Evolutionary conservation across 495 filamentous ascomycete species (phyloP).

Genomic region (Pyronema domesticum): DNA sequence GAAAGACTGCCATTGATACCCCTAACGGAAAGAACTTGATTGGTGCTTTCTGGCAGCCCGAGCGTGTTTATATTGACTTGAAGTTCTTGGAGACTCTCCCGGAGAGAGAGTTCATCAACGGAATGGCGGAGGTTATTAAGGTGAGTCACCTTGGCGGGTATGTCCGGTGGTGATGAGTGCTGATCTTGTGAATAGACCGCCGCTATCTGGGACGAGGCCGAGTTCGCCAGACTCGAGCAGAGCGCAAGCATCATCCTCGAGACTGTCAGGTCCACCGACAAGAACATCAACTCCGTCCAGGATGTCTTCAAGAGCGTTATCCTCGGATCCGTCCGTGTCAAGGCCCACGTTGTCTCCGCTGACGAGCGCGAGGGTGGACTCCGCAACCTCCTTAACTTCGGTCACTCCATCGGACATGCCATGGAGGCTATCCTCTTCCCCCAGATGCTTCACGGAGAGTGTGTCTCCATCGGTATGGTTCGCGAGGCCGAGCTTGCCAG

Average conservation of each 20-base stretch:
- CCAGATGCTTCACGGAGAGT: constrained; percentile 87
- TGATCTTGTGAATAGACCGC: constrained; percentile 41
- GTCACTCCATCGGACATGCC: constrained; percentile 94
- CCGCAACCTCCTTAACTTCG: constrained; percentile 89
- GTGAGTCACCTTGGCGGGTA: constrained; percentile 15
- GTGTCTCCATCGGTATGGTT: constrained; percentile 93
- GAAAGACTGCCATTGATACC: constrained; percentile 95
- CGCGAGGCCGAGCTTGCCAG: constrained; percentile 89
- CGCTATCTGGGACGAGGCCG: constrained; percentile 78
- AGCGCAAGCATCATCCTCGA: constrained; percentile 58
- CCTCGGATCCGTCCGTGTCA: constrained; percentile 71
- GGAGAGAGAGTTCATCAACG: constrained; percentile 88
- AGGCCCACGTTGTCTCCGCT: constrained; percentile 79
- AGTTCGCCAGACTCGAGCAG: constrained; percentile 71
- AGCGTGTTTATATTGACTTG: constrained; percentile 83
- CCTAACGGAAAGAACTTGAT: constrained; percentile 95
- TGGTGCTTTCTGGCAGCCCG: constrained; percentile 90
- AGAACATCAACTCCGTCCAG: constrained; percentile 49
- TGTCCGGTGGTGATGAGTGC: background rate
- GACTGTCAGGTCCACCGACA: constrained; percentile 42
- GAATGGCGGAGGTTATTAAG: constrained; percentile 97
- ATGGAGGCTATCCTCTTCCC: constrained; percentile 90
- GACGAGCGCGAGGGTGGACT: constrained; percentile 92
- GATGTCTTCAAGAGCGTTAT: constrained; percentile 71
- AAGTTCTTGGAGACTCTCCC: constrained; percentile 83